Percentiles rank a stretch among this genome's conserved stretches.
Evolutionary conservation across 371 early-diverging fungal genomes (phyloP).

Genomic region (Aphelidium insulamus): DNA sequence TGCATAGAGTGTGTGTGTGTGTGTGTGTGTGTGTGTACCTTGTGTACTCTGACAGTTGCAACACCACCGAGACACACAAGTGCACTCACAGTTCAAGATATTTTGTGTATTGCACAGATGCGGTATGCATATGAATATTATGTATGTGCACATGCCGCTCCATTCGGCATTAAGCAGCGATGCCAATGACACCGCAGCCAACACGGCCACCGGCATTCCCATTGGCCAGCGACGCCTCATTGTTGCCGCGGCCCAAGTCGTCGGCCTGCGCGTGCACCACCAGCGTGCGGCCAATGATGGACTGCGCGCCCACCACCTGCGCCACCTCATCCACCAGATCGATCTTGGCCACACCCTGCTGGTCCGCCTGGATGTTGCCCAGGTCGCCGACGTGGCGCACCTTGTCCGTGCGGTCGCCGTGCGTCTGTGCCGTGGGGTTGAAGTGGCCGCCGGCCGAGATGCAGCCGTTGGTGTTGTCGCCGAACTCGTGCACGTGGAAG

Average conservation of each 20-base stretch:
- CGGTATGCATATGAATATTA: too few species aligned
- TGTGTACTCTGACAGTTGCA: too few species aligned
- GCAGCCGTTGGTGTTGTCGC: slow-evolving; percentile 57
- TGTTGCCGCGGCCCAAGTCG: slow-evolving; percentile 55
- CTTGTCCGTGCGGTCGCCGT: slow-evolving; percentile 41
- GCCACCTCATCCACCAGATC: slow-evolving; percentile 24
- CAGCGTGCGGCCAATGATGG: slow-evolving; percentile 59
- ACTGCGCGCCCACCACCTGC: slow-evolving; percentile 40
- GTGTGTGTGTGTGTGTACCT: too few species aligned
- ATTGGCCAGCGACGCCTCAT: slow-evolving; percentile 48
- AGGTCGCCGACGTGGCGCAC: slow-evolving; percentile 68
- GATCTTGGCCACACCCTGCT: slow-evolving; percentile 23
- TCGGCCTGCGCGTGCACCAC: slow-evolving; percentile 64
- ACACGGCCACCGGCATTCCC: slow-evolving; percentile 67
- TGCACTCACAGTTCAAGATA: too few species aligned
- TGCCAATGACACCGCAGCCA: slow-evolving; percentile 77
- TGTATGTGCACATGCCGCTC: too few species aligned
- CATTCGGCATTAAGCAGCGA: slow-evolving; percentile 22
- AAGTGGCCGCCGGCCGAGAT: slow-evolving; percentile 49
- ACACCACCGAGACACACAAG: too few species aligned
- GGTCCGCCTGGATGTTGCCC: slow-evolving; percentile 43
- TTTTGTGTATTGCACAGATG: too few species aligned
- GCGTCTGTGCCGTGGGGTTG: slow-evolving; percentile 50
- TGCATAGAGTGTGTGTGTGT: too few species aligned
- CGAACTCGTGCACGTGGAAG: slow-evolving; percentile 60